Percentiles rank a stretch among this genome's conserved stretches.
Conservation (phyloP, 1,284 basidiomycete species). For the Schizophyllum amplum region DNA sequence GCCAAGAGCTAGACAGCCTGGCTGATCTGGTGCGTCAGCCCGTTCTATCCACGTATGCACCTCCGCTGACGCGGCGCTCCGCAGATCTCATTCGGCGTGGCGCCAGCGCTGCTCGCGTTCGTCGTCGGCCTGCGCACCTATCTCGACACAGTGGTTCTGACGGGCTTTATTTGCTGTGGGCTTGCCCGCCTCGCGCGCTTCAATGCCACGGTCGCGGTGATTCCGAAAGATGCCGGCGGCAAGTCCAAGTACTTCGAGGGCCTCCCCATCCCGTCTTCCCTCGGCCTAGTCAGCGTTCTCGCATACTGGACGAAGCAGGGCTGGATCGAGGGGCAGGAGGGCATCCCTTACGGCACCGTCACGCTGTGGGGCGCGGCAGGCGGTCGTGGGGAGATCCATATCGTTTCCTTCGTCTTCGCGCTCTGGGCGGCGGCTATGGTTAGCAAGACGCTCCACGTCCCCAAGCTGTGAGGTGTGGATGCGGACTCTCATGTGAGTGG, state of each 20-base stretch:
- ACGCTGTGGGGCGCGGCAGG: constrained; percentile 66
- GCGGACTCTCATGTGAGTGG: not conserved
- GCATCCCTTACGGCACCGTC: constrained; percentile 68
- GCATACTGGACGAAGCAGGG: constrained; percentile 80
- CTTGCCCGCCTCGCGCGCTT: constrained; percentile 95
- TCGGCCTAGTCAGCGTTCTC: constrained; percentile 76
- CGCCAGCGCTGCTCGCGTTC: constrained; percentile 90
- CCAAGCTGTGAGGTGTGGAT: constrained; percentile 48
- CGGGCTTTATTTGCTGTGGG: constrained; percentile 92
- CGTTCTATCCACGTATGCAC: constrained; percentile 5
- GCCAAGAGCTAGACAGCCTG: constrained; percentile 95
- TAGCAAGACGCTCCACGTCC: constrained; percentile 85
- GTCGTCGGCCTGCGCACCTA: constrained; percentile 85
- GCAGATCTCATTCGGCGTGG: constrained; percentile 95
- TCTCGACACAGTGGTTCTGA: constrained; percentile 82
- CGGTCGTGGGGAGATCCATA: constrained; percentile 76
- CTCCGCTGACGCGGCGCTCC: constrained; percentile 8
- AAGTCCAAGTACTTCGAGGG: constrained; percentile 97
- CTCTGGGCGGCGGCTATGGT: constrained; percentile 92
- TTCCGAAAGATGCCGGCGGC: constrained; percentile 83
- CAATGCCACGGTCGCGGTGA: constrained; percentile 94
- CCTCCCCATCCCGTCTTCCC: constrained; percentile 90
- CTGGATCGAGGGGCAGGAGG: constrained; percentile 70
- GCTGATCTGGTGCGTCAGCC: constrained; percentile 76
- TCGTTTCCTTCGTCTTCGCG: constrained; percentile 65